phyloP scores from a whole-genome alignment of 106 monocot genomes.

The Dendrobium nobile region DNA sequence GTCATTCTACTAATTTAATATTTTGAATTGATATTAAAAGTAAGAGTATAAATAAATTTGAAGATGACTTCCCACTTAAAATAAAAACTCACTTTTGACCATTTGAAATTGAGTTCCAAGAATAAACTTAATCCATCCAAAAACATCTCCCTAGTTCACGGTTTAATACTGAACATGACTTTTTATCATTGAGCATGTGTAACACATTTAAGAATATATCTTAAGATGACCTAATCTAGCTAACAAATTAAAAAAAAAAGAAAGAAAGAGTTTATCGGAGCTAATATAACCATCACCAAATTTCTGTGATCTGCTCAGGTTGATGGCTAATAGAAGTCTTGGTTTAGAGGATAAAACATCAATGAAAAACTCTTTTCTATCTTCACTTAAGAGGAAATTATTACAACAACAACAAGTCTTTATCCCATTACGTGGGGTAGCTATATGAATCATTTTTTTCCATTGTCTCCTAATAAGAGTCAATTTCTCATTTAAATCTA shows the following conservation, averaged over 20 bases:
- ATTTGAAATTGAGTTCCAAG: too few species aligned
- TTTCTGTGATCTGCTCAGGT: too few species aligned
- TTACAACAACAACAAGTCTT: too few species aligned
- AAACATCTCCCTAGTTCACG: background rate
- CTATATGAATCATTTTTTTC: too few species aligned
- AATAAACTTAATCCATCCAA: background rate
- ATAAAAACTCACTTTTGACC: too few species aligned
- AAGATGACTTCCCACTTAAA: too few species aligned
- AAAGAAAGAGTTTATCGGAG: background rate
- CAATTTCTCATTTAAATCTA: too few species aligned
- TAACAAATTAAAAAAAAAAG: background rate
- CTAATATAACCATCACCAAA: background rate
- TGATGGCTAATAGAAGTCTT: background rate
- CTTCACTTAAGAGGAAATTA: background rate
- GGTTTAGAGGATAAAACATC: background rate
- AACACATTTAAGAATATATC: background rate
- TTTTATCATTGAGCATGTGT: background rate
- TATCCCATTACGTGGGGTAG: too few species aligned
- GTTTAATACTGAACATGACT: background rate
- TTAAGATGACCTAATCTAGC: background rate
- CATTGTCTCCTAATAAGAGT: too few species aligned
- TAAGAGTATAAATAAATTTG: too few species aligned
- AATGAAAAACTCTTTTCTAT: background rate
- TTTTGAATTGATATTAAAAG: too few species aligned
- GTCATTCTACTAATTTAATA: too few species aligned